Evolutionary conservation across 2,329 filamentous ascomycete species (phyloP), one percentile per base, ranked within the genome.

Genomic region (Epichloe uncinata): DNA sequence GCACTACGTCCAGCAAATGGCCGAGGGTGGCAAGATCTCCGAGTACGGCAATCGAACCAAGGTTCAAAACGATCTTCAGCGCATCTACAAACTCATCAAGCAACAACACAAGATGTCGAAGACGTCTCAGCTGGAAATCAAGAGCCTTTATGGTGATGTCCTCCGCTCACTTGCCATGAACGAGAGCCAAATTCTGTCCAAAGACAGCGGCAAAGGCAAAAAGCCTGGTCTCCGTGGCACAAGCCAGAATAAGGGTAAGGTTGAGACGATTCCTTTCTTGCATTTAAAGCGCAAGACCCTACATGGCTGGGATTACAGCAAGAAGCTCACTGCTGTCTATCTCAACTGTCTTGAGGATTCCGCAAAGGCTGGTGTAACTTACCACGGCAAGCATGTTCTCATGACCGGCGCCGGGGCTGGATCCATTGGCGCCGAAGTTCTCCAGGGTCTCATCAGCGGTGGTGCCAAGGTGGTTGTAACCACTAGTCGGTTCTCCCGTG

Each of bases 381-480:
- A 95, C 74, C 80, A 89, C 65, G 88, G 86, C 71, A 97, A 96
- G 76, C 87, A 97, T 63, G 91, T 86, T 45, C 79, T 98, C 57
- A 98, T 98, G 90, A 98, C 93, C 54, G 93, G 93, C 72, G 93
- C 93, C 57, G 93, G 93, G 69, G 93, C 90, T 57, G 94, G 94
- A 42, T 98, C 93, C 47, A 98, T 98, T 58, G 93, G 93, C 66
- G 93, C 93, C 36, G 93, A 97, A 61, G 93, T 98, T 48, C 78
- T 98, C 13, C 90, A 96, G 69, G 93, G 93, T 52, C 77, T 98
- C 55, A 89, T 98, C 68, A 95, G 88, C 63, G 93, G 94, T 71
- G 93, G 93, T 64, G 93, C 93, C 57, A 94, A 93, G 74, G 94
- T 98, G 40, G 75, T 97, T 48, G 94, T 98, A 52, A 98, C 93